Percentiles rank a stretch among this genome's conserved stretches.
Conservation (phyloP, 257 asterid genomes). For the Fraxinus americana region DNA sequence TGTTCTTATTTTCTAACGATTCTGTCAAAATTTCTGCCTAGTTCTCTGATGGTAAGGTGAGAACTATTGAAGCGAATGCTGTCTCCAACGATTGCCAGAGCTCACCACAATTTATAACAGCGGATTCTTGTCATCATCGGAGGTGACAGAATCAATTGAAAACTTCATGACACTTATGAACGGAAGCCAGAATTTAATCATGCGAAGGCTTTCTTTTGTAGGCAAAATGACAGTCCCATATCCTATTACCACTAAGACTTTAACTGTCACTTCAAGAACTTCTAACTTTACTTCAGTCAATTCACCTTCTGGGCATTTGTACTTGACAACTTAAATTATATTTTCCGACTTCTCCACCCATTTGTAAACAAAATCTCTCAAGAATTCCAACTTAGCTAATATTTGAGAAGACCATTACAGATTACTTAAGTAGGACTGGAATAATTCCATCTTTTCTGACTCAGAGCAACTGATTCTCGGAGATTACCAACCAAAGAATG, state of each 20-base stretch:
- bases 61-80: slow-evolving; percentile 64
- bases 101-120: slow-evolving; percentile 48
- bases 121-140: slow-evolving; percentile 48
- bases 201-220: slow-evolving; percentile 42
- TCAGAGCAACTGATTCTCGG: slow-evolving; percentile 40
- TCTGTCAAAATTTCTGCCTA: slow-evolving; percentile 75
- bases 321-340: slow-evolving; percentile 44
- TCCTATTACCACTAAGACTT: slow-evolving; percentile 66
- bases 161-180: slow-evolving; percentile 56
- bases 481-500: slow-evolving; percentile 44
- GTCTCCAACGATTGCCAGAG: slow-evolving; percentile 81
- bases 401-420: slow-evolving; percentile 78
- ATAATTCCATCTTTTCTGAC: slow-evolving; percentile 34
- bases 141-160: slow-evolving; percentile 39
- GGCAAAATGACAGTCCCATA: slow-evolving; percentile 62
- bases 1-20: slow-evolving; percentile 60
- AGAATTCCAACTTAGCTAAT: slow-evolving; percentile 57
- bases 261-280: slow-evolving; percentile 58
- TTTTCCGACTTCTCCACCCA: slow-evolving; percentile 67
- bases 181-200: slow-evolving; percentile 73
- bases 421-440: slow-evolving; percentile 49
- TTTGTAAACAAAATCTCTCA: slow-evolving; percentile 49
- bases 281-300: slow-evolving; percentile 42
- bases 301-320: slow-evolving; percentile 28
- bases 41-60: slow-evolving; percentile 68